These are phyloP conservation scores for Canna indica DNA, from an alignment of 176 grass and related monocot species.

Conservation along the genomic window DNA sequence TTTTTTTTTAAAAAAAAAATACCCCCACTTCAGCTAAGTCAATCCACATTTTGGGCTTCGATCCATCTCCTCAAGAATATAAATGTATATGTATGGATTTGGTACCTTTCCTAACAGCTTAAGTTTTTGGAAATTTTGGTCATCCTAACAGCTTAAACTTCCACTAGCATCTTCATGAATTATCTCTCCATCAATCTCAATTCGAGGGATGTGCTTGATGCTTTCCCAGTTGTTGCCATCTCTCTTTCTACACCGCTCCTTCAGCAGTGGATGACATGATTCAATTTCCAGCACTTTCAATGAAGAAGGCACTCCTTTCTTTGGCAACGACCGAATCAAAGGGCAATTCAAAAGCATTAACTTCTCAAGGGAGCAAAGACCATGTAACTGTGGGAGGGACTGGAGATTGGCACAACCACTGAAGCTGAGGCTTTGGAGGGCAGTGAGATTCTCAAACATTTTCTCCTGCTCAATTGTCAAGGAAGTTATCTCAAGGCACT, in stretches of 20 bases:
- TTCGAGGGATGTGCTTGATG: slow-evolving; percentile 25
- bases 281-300: slow-evolving; percentile 28
- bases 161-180: neutral
- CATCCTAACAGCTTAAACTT: no score
- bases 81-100: no score
- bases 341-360: slow-evolving; percentile 29
- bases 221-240: slow-evolving; percentile 24
- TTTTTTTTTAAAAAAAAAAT: no score
- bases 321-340: slow-evolving; percentile 18
- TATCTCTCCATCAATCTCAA: slow-evolving; percentile 36
- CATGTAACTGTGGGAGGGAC: slow-evolving; percentile 14
- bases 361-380: slow-evolving; percentile 16
- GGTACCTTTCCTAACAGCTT: no score
- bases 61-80: no score
- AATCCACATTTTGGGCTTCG: no score
- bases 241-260: slow-evolving; percentile 32
- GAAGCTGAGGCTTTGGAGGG: slow-evolving; percentile 35
- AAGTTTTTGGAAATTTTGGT: no score
- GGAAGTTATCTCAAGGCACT: slow-evolving; percentile 28
- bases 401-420: slow-evolving; percentile 28
- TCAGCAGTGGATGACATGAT: slow-evolving; percentile 31
- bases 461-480: slow-evolving; percentile 20
- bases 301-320: slow-evolving; percentile 19
- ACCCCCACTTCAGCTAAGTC: no score
- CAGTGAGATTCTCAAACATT: slow-evolving; percentile 15